Conservation (phyloP, 2,329 filamentous ascomycete species). For the Hypoxylon sp. region DNA sequence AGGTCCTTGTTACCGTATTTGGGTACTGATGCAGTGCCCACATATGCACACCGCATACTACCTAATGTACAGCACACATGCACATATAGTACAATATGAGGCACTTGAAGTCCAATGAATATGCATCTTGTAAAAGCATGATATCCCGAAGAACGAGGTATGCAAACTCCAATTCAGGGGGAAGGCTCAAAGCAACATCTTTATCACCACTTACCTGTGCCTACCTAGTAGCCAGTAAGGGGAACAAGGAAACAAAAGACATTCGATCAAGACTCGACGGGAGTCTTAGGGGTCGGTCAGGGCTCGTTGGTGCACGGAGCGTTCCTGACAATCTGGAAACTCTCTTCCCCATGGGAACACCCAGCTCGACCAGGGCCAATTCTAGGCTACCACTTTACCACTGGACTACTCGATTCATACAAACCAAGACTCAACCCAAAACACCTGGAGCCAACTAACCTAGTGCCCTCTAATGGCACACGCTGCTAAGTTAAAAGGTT, state of each 20-base stretch:
- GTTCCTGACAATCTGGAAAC: conserved; percentile 24
- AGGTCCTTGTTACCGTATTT: conserved; percentile 22
- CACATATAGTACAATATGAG: not conserved
- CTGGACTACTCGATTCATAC: conserved; percentile 22
- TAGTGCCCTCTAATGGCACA: conserved; percentile 22
- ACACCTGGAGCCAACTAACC: conserved; percentile 26
- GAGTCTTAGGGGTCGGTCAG: not conserved
- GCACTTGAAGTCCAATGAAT: not conserved
- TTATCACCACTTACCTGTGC: not conserved
- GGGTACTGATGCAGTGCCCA: conserved; percentile 19
- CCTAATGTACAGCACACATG: conserved; percentile 11
- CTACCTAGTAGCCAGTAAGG: too few relatives aligned
- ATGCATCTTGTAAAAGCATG: too few relatives aligned
- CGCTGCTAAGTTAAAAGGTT: conserved; percentile 14
- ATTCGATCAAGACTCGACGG: not conserved
- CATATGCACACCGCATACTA: not conserved
- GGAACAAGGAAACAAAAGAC: not conserved
- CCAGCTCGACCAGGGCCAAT: not conserved
- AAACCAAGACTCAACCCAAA: conserved; percentile 5
- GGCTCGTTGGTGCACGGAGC: conserved; percentile 6
- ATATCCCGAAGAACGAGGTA: too few relatives aligned
- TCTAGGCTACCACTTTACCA: not conserved
- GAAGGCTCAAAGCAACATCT: not conserved
- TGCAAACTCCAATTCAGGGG: too few relatives aligned
- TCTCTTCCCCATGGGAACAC: conserved; percentile 9